These are phyloP conservation scores for Solanum virginianum DNA, from an alignment of 257 asterid genomes.

Conservation along the genomic window DNA sequence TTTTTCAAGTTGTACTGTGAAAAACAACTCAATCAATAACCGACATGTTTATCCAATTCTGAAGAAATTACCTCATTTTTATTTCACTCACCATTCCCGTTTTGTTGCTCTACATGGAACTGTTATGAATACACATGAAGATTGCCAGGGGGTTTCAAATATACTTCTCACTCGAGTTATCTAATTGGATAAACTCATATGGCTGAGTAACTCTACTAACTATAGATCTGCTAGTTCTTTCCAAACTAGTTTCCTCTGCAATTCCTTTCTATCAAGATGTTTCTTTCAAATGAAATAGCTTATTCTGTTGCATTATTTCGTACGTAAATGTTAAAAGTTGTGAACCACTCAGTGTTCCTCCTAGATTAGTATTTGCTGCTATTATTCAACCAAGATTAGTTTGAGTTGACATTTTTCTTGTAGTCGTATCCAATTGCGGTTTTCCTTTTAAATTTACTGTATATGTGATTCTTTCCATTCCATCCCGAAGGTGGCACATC, in stretches of 20 bases:
- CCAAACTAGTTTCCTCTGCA: neutral
- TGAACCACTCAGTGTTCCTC: neutral
- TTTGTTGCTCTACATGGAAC: neutral
- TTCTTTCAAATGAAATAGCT: neutral
- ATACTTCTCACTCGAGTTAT: neutral
- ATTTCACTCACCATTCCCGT: neutral
- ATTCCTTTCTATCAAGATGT: neutral
- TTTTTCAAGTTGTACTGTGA: neutral
- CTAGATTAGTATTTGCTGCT: neutral
- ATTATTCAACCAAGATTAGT: neutral
- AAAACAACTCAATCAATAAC: neutral
- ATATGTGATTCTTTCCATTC: neutral
- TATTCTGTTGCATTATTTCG: neutral
- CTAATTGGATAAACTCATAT: neutral
- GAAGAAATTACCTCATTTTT: neutral
- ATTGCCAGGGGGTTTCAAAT: neutral
- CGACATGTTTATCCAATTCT: neutral
- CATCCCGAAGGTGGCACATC: neutral
- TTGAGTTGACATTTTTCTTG: neutral
- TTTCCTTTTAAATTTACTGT: neutral
- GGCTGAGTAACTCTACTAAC: neutral
- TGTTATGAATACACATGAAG: neutral
- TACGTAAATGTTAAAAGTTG: neutral
- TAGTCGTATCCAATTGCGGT: neutral
- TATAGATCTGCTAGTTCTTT: neutral